These are phyloP conservation scores for Pseudocercospora musae DNA, from an alignment of 2,329 filamentous ascomycete genomes.

Conservation along the genomic window DNA sequence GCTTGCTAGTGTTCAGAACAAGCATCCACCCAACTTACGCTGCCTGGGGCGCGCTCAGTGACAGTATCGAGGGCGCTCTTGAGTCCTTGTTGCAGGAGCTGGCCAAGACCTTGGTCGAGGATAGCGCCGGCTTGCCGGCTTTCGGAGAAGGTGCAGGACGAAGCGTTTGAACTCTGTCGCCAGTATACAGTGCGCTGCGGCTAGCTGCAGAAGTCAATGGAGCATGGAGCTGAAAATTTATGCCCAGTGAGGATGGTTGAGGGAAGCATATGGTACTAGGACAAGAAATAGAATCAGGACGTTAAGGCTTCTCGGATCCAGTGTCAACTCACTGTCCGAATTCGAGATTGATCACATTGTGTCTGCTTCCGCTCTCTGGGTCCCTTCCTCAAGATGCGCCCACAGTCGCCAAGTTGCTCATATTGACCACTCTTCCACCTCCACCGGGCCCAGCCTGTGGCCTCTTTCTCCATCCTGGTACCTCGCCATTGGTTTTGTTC, in stretches of 20 bases:
- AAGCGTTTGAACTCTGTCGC: not conserved
- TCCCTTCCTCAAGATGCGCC: conserved; percentile 13
- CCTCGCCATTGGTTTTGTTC: conserved; percentile 55
- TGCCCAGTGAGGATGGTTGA: too few species aligned
- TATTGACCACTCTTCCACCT: conserved; percentile 54
- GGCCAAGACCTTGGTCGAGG: not conserved
- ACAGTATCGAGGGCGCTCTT: not conserved
- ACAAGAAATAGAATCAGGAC: too few species aligned
- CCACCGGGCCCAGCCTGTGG: conserved; percentile 28
- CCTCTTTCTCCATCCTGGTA: conserved; percentile 71
- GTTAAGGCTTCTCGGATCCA: too few species aligned
- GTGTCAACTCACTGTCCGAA: too few species aligned
- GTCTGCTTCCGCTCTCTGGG: not conserved
- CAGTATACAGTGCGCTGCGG: not conserved
- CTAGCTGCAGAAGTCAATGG: not conserved
- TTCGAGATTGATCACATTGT: not conserved
- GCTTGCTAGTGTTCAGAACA: not conserved
- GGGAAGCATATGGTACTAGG: not conserved
- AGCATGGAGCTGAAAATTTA: too few species aligned
- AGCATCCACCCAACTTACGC: not conserved
- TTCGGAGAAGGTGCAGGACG: not conserved
- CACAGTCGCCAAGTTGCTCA: conserved; percentile 53
- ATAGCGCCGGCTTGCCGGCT: not conserved
- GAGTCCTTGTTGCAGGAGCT: not conserved
- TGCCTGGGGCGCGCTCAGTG: not conserved